Evolutionary conservation across 768 basidiomycete genomes (phyloP), one percentile per base, ranked within the genome.

Genomic region (Paxillus ammoniavirescens): DNA sequence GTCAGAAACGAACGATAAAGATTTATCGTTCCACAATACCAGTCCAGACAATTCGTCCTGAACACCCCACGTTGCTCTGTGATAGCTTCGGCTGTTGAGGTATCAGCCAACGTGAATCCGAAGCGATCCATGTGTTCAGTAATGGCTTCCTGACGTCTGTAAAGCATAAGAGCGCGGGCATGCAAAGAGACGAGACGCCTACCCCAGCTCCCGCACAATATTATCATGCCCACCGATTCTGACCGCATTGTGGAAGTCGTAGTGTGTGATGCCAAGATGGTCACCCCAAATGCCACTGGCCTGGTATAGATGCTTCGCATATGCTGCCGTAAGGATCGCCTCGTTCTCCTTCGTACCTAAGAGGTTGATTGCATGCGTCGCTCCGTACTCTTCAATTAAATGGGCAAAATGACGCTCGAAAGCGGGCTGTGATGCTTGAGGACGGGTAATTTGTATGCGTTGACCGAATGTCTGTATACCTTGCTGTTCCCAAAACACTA

Each of bases 401-500:
- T 93, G 87, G 9, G 85, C 78, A 53, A 98, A 91, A 72, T 99
- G 97, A 37, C 91, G 85, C 60, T 98, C 91, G 65, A 99, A 99
- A 1, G 97, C 97, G 8, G 95, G 95, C 61, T 98, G 96, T 1
- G 95, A 95, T 3, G 94, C 93, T 61, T 92, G 88, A 1, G 97
- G 96, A 12, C 95, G 86, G 12, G 93, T 95, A 56, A 99, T 92
- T 66, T 98, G 94, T 40, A 99, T 93, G 52, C 84, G 83, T 59
- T 93, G 93, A 36, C 93, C 91, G 65, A 99, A 94, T 0, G 96
- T 95, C 65, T 95, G 93, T 38, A 95, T 69, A 26, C 93, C 94
- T 72, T 96, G 93, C 65, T 99, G 96, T 68, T 98, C 96, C 97
- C 97, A 99, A 68, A 99, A 99, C 54, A 98, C 93, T 94, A 65